Evolutionary conservation across 495 filamentous ascomycete species (phyloP), one percentile per base, ranked within the genome.

Genomic region (Astrothelium macrocarpum): DNA sequence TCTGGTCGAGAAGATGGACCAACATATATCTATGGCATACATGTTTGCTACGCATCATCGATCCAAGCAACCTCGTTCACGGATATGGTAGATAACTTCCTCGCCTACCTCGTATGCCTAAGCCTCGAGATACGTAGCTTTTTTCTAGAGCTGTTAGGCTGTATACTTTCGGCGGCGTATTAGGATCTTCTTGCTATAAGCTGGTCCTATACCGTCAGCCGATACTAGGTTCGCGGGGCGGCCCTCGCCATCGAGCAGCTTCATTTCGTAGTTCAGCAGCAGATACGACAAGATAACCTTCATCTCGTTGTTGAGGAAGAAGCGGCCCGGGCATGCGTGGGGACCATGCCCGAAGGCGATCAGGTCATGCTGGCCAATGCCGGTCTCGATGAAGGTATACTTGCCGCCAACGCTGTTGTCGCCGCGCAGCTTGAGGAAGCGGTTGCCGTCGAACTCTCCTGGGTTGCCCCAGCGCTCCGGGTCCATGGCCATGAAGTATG

Each of bases 241-340:
- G 31, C 60, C 60, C 39, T 36, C 39, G 60, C 60, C 60, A 39
- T 34, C 31, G 32, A 28, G 29, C 32, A 42, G 25, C 39, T 36
- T 42, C 31, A 42, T 42, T 34, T 61, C 60, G 60, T 45, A 61
- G 25, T 71, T 59, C 46, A 68, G 49, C 23, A 73, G 43, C 46
- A 65, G 34, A 32, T 67, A 59, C 16, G 39, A 23, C 62, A 73
- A 25, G 39, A 72, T 59, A 53, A 81, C 74, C 63, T 84, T 83
- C 29, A 77, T 68, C 71, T 81, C 78, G 49, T 77, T 74, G 2
- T 72, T 68, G 2, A 80, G 81, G 61, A 83, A 81, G 68, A 82
- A 81, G 18, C 81, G 72, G 0, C 81, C 81, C 5, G 81, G 79
- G 61, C 81, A 83, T 0, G 84, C 81, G 61, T 85, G 79, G 31